Evolutionary conservation across 2,329 filamentous ascomycete genomes (phyloP), one percentile per base, ranked within the genome.

Genomic region (Lachnellula arida): DNA sequence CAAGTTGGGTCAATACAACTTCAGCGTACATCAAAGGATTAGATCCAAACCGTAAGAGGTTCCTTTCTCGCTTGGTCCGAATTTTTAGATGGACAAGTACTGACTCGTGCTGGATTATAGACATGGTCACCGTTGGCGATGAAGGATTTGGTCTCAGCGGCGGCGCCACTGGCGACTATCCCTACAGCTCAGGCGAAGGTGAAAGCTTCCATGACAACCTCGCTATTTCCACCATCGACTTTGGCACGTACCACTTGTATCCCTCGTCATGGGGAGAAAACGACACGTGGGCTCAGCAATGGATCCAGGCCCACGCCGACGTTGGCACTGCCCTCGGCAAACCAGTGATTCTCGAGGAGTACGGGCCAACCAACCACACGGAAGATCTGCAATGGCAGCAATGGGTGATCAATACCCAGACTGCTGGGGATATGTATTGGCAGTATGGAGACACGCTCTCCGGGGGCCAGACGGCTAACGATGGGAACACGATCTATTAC

Each of bases 1-100:
- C 77, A 40, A 74, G 79, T 46, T 89, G 85, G 86, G 81, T 81
- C 11, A 73, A 74, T 39, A 72, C 70, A 2, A 82, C 78, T 0
- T 83, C 80, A 32, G 71, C 76, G 6, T 88, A 86, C 66, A 81
- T 89, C 71, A 88, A 87, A 70, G 78, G 74, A 6, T 73, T 87
- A 15, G 85, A 88, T 62, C 62, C 76, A 1, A 72, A 78, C 51
- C 85, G 37, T 39, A 39, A 39, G 37, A 14, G n/a, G 7, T 39
- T 15, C 37, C 7, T 28, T 28, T 8, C 9, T 2, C 7, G 8
- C 9, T 28, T 28, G 28, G 7, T 2, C 28, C 8, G 3, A 28
- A 28, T 7, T 9, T 28, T 28, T 9, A n/a, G 3, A 39, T 39
- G n/a, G 14, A 7, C 12, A 39, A 39, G n/a, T 37, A 9, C 37